These are phyloP conservation scores for Agrocybe praecox DNA, from an alignment of 768 basidiomycete genomes.

Conservation along the genomic window DNA sequence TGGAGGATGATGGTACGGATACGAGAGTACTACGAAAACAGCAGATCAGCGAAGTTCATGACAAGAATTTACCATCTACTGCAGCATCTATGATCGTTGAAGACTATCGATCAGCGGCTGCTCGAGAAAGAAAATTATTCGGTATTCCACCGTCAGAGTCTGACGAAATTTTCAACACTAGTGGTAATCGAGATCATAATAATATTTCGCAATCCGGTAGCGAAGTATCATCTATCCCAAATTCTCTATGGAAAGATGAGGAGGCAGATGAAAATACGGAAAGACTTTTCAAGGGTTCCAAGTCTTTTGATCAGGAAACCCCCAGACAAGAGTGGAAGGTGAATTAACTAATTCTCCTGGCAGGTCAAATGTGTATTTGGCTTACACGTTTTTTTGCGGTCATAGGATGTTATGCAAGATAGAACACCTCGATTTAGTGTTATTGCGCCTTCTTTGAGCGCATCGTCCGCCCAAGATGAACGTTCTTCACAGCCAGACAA, in stretches of 20 bases:
- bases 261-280: slow-evolving; percentile 50
- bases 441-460: slow-evolving; percentile 24
- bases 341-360: slow-evolving; percentile 12
- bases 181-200: slow-evolving; percentile 10
- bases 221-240: slow-evolving; percentile 45
- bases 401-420: not conserved
- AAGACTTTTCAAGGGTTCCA: slow-evolving; percentile 41
- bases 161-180: slow-evolving; percentile 26
- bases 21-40: not conserved
- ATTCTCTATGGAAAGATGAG: slow-evolving; percentile 42
- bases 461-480: slow-evolving; percentile 16
- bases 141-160: slow-evolving; percentile 51
- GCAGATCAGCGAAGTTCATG: not conserved
- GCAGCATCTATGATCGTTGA: slow-evolving; percentile 16
- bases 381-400: not conserved
- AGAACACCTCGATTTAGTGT: slow-evolving; percentile 24
- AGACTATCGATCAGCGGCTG: slow-evolving; percentile 34
- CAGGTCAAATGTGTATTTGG: not conserved
- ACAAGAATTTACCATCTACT: not conserved
- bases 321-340: slow-evolving; percentile 5
- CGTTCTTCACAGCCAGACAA: not conserved
- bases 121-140: slow-evolving; percentile 50
- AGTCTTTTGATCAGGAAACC: slow-evolving; percentile 24
- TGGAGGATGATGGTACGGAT: not conserved
- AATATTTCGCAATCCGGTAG: slow-evolving; percentile 40